These are phyloP conservation scores for Diplogelasinospora grovesii DNA, from an alignment of 495 filamentous ascomycete genomes.

Conservation along the genomic window DNA sequence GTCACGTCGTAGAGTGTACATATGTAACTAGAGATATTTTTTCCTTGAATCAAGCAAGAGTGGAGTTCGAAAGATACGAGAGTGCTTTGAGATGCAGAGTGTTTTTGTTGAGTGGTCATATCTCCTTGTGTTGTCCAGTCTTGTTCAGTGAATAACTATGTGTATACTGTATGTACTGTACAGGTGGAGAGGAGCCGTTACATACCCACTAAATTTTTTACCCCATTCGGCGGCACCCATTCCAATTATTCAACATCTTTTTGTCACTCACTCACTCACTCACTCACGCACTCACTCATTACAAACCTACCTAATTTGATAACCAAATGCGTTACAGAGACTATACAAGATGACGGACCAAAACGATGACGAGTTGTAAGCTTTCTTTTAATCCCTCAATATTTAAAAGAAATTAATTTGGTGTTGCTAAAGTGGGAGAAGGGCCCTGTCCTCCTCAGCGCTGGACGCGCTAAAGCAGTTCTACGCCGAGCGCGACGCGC, in stretches of 20 bases:
- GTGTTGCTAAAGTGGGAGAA: conserved; percentile 20
- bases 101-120: background rate
- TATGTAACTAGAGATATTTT: conserved; percentile 32
- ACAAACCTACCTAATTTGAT: background rate
- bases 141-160: background rate
- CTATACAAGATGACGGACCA: conserved; percentile 21
- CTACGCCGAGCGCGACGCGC: conserved; percentile 58
- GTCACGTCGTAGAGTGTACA: conserved; percentile 32
- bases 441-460: conserved; percentile 51
- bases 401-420: background rate
- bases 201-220: too few relatives aligned
- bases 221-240: too few relatives aligned
- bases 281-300: background rate
- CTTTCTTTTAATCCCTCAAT: background rate
- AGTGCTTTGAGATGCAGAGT: background rate
- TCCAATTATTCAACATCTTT: conserved; percentile 7
- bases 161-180: too few relatives aligned
- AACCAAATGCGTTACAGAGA: too few relatives aligned
- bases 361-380: conserved; percentile 39
- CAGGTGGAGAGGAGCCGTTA: too few relatives aligned
- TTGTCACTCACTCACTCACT: background rate
- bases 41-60: conserved; percentile 15
- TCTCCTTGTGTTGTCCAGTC: background rate
- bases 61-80: conserved; percentile 6
- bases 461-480: conserved; percentile 62